Base-by-base conservation (phyloP, 2,329 filamentous ascomycete species). In the Neonectria coccinea region DNA sequence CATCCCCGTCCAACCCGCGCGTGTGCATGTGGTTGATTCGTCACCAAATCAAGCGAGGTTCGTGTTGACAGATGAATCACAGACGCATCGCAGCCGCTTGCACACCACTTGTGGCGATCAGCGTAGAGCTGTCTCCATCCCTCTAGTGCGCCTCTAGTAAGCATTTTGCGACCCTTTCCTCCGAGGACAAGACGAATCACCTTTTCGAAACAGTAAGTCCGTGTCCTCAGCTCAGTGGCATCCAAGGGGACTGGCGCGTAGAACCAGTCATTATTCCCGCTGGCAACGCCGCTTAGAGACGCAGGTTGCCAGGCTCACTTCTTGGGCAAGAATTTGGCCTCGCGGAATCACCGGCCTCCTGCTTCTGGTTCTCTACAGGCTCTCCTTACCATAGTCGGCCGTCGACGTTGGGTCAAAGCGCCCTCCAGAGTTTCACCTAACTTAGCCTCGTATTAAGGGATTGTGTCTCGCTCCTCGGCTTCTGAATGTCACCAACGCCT, bases 371-470 rank as follows among this genome's bases (percentile, higher is more conserved):
- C 27, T 61, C 48, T 41, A 11, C 58, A 50, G 3, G 22, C 16
- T 68, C 45, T 47, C 16, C 58, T 67, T 62, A 31, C 59, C 58
- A 47, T 25, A 61, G 55, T 56, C 33, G 56, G 59, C 48, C 42
- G n/a, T 62, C 51, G 25, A 48, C 29, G 52, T 45, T 20, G 27
- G 63, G 70, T 71, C 70, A 71, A 69, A 73, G 70, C 70, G 70
- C 56, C 53, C 42, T 70, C 62, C 53, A 61, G 53, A 65, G 70
- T 73, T 73, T 73, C 70, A 73, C 60, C 67, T 73, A 69, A 59
- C 31, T 69, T 73, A 73, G 70, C 64, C 63, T 59, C 55, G 29
- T 56, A 47, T 65, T 66, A 62, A 59, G 60, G 60, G 29, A 33
- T 50, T 55, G 44, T 41, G 50, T 47, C 58, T 65, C 56, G 48